phyloP scores from a whole-genome alignment of 2,329 filamentous ascomycete species.

The Calonectria montana region DNA sequence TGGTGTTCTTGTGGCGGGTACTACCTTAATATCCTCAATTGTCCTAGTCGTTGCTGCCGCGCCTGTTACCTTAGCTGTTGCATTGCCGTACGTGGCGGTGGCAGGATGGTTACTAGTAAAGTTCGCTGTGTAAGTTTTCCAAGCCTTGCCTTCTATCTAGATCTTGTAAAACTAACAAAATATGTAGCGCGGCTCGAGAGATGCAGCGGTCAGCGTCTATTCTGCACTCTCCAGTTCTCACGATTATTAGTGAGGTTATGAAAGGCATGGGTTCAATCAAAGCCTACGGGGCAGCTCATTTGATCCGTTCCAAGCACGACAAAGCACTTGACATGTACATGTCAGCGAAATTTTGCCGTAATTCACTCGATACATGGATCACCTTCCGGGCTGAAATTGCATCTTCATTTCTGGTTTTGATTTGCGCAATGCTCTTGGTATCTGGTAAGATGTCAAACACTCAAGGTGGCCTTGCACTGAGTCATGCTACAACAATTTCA shows the following conservation, averaged over 20 bases:
- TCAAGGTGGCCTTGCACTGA: neutral
- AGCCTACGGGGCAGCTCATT: neutral
- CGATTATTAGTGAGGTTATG: neutral
- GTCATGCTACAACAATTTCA: neutral
- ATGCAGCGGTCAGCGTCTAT: neutral
- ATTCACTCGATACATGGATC: neutral
- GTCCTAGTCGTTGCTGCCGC: neutral
- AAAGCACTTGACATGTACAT: neutral
- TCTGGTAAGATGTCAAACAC: conserved; percentile 2
- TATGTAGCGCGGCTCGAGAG: neutral
- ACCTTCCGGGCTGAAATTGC: neutral
- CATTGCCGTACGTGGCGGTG: neutral
- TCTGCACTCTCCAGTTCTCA: neutral
- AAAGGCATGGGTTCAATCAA: neutral
- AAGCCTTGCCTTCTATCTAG: neutral
- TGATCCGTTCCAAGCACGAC: neutral
- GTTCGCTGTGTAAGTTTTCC: neutral
- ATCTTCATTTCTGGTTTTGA: neutral
- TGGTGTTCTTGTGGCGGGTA: neutral
- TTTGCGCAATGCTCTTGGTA: neutral
- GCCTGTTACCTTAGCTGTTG: neutral
- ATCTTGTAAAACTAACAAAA: neutral
- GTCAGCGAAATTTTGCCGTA: neutral
- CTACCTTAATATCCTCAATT: neutral
- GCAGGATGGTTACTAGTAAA: neutral